These are phyloP conservation scores for Arabidopsis arenosa DNA, from an alignment of 345 rosid species.

Conservation along the genomic window DNA sequence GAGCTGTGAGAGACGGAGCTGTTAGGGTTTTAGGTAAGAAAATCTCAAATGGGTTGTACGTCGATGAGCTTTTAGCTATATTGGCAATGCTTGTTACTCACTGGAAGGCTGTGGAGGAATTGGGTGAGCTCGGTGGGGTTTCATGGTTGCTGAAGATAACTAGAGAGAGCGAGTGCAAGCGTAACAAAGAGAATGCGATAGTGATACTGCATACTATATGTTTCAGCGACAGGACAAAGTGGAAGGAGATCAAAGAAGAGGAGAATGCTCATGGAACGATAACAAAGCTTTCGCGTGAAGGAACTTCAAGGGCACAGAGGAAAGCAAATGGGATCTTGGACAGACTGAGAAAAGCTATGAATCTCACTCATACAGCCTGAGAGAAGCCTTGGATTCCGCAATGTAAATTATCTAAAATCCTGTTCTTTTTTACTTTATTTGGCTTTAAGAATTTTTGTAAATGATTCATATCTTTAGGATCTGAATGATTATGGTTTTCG, in stretches of 20 bases:
- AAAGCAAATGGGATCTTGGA: constrained; percentile 86
- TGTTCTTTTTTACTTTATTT: background rate
- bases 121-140: constrained; percentile 71
- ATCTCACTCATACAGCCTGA: constrained; percentile 89
- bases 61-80: constrained; percentile 84
- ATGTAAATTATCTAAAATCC: constrained; percentile 38
- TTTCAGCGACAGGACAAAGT: constrained; percentile 73
- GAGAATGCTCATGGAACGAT: constrained; percentile 66
- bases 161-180: constrained; percentile 75
- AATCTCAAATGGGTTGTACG: constrained; percentile 64
- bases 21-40: constrained; percentile 71
- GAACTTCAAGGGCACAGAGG: constrained; percentile 94
- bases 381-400: background rate
- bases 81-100: constrained; percentile 83
- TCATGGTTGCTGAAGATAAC: constrained; percentile 73
- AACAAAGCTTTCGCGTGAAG: constrained; percentile 75
- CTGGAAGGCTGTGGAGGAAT: constrained; percentile 75
- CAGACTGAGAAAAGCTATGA: constrained; percentile 67
- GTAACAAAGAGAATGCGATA: constrained; percentile 86
- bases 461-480: constrained; percentile 40
- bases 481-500: constrained; percentile 32
- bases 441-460: constrained; percentile 41
- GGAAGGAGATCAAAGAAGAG: constrained; percentile 81
- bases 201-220: constrained; percentile 79
- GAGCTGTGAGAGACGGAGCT: constrained; percentile 86